These are phyloP conservation scores for Penicillium alfredii DNA, from an alignment of 495 filamentous ascomycete genomes.

Conservation along the genomic window DNA sequence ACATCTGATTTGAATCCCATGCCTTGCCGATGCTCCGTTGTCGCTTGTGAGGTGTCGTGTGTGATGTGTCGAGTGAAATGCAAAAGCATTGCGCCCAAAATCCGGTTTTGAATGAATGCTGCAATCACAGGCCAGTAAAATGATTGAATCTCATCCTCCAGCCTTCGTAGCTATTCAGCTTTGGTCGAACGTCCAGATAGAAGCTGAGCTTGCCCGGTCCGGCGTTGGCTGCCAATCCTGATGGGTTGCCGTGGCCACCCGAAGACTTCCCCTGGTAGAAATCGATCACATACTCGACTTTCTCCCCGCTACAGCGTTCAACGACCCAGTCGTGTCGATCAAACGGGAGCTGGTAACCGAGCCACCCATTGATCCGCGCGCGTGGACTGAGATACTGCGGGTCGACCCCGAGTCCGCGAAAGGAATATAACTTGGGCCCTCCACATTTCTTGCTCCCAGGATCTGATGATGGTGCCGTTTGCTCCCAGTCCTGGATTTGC, in stretches of 20 bases:
- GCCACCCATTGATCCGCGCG: conserved; percentile 69
- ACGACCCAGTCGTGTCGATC: conserved; percentile 98
- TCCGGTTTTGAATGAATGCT: not conserved
- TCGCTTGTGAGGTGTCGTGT: too few species aligned
- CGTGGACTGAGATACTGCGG: conserved; percentile 69
- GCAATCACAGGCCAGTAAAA: conserved; percentile 53
- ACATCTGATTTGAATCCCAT: conserved; percentile 28
- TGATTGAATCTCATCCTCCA: conserved; percentile 71
- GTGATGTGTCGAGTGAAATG: too few species aligned
- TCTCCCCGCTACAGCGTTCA: conserved; percentile 76
- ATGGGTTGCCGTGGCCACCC: conserved; percentile 10
- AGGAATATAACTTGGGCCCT: conserved; percentile 78
- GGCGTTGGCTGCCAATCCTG: conserved; percentile 37
- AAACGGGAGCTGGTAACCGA: conserved; percentile 88
- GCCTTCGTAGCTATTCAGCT: conserved; percentile 87
- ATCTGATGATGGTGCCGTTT: conserved; percentile 45
- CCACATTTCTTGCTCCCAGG: conserved; percentile 58
- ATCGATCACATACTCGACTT: conserved; percentile 93
- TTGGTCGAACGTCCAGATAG: conserved; percentile 90
- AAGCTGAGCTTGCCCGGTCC: conserved; percentile 71
- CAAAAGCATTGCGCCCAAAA: conserved; percentile 3
- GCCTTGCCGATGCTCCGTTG: conserved; percentile 23
- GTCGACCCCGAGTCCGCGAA: conserved; percentile 59
- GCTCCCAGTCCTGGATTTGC: conserved; percentile 82
- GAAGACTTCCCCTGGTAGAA: conserved; percentile 77